These are phyloP conservation scores for Cryptococcus maquisensis DNA, from an alignment of 1,284 basidiomycete species.

Conservation along the genomic window DNA sequence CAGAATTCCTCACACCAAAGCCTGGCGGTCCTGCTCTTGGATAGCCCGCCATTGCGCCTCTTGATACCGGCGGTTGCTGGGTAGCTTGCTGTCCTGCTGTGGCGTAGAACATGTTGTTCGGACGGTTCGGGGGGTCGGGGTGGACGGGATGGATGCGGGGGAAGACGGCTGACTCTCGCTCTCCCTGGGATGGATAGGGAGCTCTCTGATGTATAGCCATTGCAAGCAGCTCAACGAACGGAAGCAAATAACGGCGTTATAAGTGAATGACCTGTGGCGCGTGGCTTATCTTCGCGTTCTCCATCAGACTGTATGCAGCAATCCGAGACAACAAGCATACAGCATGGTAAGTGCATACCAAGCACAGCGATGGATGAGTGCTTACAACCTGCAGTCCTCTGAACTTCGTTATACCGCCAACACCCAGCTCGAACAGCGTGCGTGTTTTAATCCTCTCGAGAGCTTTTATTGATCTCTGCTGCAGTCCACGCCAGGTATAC, in stretches of 20 bases:
- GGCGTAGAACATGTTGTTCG: slow-evolving; percentile 38
- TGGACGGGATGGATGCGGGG: background rate
- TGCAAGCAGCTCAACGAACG: too few relatives aligned
- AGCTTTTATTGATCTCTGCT: background rate
- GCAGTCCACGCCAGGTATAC: slow-evolving; percentile 93
- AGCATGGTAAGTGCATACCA: background rate
- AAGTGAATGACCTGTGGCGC: background rate
- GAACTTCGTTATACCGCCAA: slow-evolving; percentile 91
- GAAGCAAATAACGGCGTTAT: too few relatives aligned
- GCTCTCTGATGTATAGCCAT: too few relatives aligned
- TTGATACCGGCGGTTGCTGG: slow-evolving; percentile 18
- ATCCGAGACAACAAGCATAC: background rate
- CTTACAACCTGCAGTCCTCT: slow-evolving; percentile 48
- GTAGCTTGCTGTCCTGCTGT: slow-evolving; percentile 39
- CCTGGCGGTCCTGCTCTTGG: slow-evolving; percentile 41
- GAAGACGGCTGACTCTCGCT: background rate
- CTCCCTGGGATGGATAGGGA: too few relatives aligned
- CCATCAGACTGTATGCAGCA: background rate
- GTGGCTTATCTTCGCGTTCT: background rate
- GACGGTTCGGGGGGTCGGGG: background rate
- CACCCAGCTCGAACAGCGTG: slow-evolving; percentile 86
- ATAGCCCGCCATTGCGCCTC: slow-evolving; percentile 15
- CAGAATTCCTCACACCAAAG: slow-evolving; percentile 29
- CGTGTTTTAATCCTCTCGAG: slow-evolving; percentile 38
- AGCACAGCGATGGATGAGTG: background rate